Percentiles rank a stretch among this genome's conserved stretches.
phyloP scores from a whole-genome alignment of 2,329 filamentous ascomycete species.

The Exophiala dermatitidis region DNA sequence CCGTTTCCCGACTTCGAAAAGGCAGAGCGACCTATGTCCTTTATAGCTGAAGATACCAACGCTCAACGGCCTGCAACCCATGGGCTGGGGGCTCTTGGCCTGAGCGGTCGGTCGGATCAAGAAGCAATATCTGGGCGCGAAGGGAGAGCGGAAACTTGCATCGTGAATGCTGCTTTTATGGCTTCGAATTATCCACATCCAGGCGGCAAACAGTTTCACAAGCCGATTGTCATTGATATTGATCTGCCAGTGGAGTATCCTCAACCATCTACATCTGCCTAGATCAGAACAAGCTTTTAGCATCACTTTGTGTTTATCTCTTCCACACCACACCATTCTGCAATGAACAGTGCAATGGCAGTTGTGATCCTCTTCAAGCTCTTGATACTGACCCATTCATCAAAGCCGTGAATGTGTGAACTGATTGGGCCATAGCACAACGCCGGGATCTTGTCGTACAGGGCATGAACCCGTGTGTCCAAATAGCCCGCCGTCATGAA shows the following conservation, averaged over 20 bases:
- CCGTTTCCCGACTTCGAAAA: constrained; percentile 19
- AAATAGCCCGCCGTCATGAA: constrained; percentile 17
- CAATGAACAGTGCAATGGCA: constrained; percentile 21
- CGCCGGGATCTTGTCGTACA: constrained; percentile 21
- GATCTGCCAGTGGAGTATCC: constrained; percentile 49
- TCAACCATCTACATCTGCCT: background rate
- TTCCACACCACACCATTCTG: constrained; percentile 21
- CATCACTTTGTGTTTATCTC: constrained; percentile 7
- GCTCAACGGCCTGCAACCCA: background rate
- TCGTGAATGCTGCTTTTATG: constrained; percentile 74
- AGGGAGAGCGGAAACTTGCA: constrained; percentile 60
- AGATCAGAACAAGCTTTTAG: background rate
- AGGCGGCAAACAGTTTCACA: constrained; percentile 60
- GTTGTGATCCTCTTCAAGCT: constrained; percentile 29
- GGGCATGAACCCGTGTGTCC: constrained; percentile 16
- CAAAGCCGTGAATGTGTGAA: constrained; percentile 45
- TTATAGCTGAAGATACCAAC: background rate
- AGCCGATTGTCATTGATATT: constrained; percentile 77
- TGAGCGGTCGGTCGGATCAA: constrained; percentile 18
- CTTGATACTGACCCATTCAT: constrained; percentile 46
- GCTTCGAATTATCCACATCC: constrained; percentile 58
- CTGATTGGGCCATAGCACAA: constrained; percentile 19
- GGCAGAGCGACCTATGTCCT: constrained; percentile 7
- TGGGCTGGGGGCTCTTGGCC: constrained; percentile 17
- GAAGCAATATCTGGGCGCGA: constrained; percentile 20